Base-by-base conservation (phyloP, 176 grass and related monocot genomes). In the Urochloa ruziziensis region DNA sequence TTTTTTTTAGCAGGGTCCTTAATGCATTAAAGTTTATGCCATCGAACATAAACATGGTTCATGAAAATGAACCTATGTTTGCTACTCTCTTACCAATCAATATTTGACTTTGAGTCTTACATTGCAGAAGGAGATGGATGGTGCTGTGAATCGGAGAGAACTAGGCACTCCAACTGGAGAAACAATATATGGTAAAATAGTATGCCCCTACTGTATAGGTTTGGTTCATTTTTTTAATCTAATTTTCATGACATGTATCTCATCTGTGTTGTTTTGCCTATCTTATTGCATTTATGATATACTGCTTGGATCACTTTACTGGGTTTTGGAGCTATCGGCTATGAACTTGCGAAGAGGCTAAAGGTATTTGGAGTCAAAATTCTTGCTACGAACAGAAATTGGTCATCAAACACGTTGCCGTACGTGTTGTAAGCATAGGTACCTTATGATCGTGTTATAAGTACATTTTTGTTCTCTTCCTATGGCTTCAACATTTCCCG, bases 301-400 rank as follows among this genome's bases (percentile, higher is more conserved):
- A 52, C 74, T 61, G 16, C 86, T 7, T 85, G 95, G 96, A 84
- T 98, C 58, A 74, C 88, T 70, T 88, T 98, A 56, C 81, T 98
- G 33, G 96, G 96, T 33, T 98, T 98, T 60, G 96, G 96, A 62
- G 86, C 93, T 76, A 98, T 98, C 66, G 96, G 96, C 2, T 48
- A 88, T 28, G 93, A 95, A 72, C 9, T 98, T 79, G 91, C 96
- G 51, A 93, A 91, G 86, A 88, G 96, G 82, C 64, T 98, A 73
- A 93, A 75, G 78, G 79, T 91, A 10, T 98, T 98, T 91, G 96
- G 93, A 79, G 96, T 95, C 51, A 98, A 91, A 79, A 69, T 98
- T 78, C 82, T 91, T 89, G 96, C 93, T 83, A 98, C 87, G 12
- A 95, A 93, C 88, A 91, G 96, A 84, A 93, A 81, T 70, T 98